These are phyloP conservation scores for Tolypocladium endophyticum DNA, from an alignment of 2,329 filamentous ascomycete species.

Conservation along the genomic window DNA sequence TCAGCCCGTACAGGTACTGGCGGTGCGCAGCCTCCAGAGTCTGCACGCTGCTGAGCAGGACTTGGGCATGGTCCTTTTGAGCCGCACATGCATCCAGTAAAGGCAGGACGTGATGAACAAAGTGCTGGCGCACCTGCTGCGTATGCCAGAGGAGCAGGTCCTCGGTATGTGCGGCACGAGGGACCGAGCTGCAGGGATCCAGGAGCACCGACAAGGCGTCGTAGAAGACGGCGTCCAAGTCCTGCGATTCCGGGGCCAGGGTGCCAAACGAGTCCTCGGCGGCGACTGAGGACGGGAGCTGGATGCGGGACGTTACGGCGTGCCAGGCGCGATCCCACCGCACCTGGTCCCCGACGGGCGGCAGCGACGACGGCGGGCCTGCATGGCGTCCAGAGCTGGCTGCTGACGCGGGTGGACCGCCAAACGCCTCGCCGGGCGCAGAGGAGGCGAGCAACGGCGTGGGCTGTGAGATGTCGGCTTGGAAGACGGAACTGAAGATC, in stretches of 20 bases:
- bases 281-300: constrained; percentile 43
- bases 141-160: constrained; percentile 51
- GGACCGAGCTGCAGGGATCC: constrained; percentile 32
- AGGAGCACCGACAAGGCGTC: constrained; percentile 44
- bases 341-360: constrained; percentile 35
- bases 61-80: constrained; percentile 30
- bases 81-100: constrained; percentile 37
- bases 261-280: constrained; percentile 44
- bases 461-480: constrained; percentile 37
- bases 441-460: constrained; percentile 31
- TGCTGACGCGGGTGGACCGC: constrained; percentile 19
- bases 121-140: constrained; percentile 50
- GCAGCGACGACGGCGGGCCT: constrained; percentile 10
- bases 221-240: constrained; percentile 33
- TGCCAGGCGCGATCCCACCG: constrained; percentile 54
- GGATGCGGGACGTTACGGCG: constrained; percentile 45
- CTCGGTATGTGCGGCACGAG: constrained; percentile 40
- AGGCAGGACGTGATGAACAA: constrained; percentile 48
- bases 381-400: constrained; percentile 7
- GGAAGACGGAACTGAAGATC: constrained; percentile 47
- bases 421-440: constrained; percentile 35
- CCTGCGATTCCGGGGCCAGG: constrained; percentile 31
- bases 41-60: constrained; percentile 41
- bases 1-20: constrained; percentile 45
- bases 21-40: constrained; percentile 50